Percentiles rank a stretch among this genome's conserved stretches.
Conservation (phyloP, 2,329 filamentous ascomycete species). For the Emmonsiellopsis sp. region DNA sequence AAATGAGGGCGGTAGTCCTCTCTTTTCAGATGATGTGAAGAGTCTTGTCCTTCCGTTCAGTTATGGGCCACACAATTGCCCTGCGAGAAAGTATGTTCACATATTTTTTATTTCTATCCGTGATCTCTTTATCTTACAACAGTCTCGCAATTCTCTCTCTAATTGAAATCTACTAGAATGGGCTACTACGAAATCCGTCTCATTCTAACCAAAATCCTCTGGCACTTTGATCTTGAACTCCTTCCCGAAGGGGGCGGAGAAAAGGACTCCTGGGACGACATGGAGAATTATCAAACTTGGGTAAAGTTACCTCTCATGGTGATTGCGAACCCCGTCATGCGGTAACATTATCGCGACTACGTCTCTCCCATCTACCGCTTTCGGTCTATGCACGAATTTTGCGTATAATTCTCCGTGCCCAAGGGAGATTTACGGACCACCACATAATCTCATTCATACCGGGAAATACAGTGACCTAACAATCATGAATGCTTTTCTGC, state of each 20-base stretch:
- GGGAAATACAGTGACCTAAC: background rate
- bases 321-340: conserved; percentile 2
- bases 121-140: background rate
- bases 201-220: conserved; percentile 7
- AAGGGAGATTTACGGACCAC: too few species aligned
- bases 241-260: conserved; percentile 3
- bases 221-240: conserved; percentile 9
- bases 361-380: too few species aligned
- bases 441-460: too few species aligned
- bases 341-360: background rate
- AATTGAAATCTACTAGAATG: conserved; percentile 1
- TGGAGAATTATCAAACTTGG: conserved; percentile 7
- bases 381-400: background rate
- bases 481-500: background rate
- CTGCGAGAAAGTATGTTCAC: conserved; percentile 27
- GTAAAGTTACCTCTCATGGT: conserved; percentile 4
- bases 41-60: conserved; percentile 21
- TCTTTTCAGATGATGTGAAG: conserved; percentile 22
- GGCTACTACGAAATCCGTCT: conserved; percentile 7
- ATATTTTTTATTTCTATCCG: background rate
- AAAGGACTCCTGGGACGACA: conserved; percentile 5
- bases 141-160: background rate
- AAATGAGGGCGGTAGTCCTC: conserved; percentile 10
- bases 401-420: background rate
- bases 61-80: conserved; percentile 26